Conservation (phyloP, 2,329 filamentous ascomycete genomes). For the Cytospora mali region DNA sequence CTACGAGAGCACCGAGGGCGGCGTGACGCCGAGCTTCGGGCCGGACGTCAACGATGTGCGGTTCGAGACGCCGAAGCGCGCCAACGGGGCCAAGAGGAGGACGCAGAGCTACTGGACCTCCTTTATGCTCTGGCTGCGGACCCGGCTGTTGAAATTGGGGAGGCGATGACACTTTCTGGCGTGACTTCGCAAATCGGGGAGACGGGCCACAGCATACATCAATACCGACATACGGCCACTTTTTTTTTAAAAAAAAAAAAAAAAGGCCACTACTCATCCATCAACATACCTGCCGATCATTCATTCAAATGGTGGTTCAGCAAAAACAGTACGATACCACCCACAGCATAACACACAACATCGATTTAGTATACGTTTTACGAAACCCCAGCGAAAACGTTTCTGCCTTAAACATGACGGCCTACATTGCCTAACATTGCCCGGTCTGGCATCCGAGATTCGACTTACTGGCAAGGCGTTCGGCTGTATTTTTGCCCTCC, state of each 20-base stretch:
- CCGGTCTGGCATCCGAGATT: neutral
- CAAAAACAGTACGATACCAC: neutral
- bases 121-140: constrained; percentile 66
- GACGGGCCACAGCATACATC: neutral
- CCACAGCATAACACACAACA: constrained; percentile 6
- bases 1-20: constrained; percentile 47
- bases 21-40: constrained; percentile 38
- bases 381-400: constrained; percentile 4
- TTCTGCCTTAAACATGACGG: constrained; percentile 11
- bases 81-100: constrained; percentile 58
- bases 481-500: neutral
- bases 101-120: constrained; percentile 65
- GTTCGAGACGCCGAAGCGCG: constrained; percentile 47
- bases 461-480: constrained; percentile 19
- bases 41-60: constrained; percentile 46
- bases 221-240: neutral
- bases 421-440: constrained; percentile 7
- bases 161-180: constrained; percentile 29
- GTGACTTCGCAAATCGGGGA: neutral
- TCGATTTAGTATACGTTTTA: constrained; percentile 10
- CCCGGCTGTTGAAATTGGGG: constrained; percentile 51
- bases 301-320: neutral
- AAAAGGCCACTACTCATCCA: neutral
- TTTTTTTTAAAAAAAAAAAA: too few species aligned
- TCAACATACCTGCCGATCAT: constrained; percentile 1